A percentile compares a stretch with the other conserved stretches of the same genome.
Evolutionary conservation across 176 grass and related monocot species (phyloP).

Genomic region (Triticum aestivum): IWGSC_CS_RefSeq_v2.1 NC_057802.1:66452262-66452761

Average conservation of each 20-base stretch:
- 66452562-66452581: not conserved
- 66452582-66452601: not conserved
- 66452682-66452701: not conserved
- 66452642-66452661: not conserved
- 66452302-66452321: too few species aligned
- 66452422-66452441: not conserved
- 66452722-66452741: too few species aligned
- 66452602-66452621: not conserved
- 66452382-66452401: not conserved
- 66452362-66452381: too few species aligned
- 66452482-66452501: conserved; percentile 23
- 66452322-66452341: too few species aligned
- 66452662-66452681: not conserved
- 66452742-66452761: too few species aligned
- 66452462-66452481: not conserved
- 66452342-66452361: too few species aligned
- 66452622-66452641: not conserved
- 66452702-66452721: too few species aligned
- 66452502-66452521: conserved; percentile 35
- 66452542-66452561: conserved; percentile 24
- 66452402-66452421: not conserved
- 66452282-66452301: too few species aligned
- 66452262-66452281: too few species aligned
- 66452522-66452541: conserved; percentile 20
- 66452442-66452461: not conserved